Percentiles rank a stretch among this genome's conserved stretches.
phyloP scores from a whole-genome alignment of 306 rosid species.

The Calophaca sinica region DNA sequence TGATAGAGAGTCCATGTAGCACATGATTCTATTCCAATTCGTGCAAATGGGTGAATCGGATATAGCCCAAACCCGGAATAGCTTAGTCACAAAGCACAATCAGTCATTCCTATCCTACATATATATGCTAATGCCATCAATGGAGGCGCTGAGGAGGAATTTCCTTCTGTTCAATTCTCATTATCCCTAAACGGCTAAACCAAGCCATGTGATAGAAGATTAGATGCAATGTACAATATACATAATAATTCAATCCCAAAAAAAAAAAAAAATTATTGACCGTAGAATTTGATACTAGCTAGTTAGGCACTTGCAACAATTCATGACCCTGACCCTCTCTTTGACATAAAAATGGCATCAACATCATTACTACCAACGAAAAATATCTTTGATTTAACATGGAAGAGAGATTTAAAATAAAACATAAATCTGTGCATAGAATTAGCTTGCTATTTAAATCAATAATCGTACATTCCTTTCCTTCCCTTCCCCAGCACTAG shows the following conservation, averaged over 20 bases:
- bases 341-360: constrained; percentile 21
- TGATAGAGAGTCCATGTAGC: background rate
- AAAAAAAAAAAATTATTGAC: constrained; percentile 13
- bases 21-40: background rate
- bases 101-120: background rate
- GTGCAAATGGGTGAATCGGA: no score
- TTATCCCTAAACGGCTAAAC: constrained; percentile 37
- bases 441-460: constrained; percentile 30
- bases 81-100: no score
- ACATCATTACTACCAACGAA: constrained; percentile 36
- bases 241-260: constrained; percentile 15
- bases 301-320: constrained; percentile 37
- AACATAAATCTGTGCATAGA: background rate
- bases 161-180: constrained; percentile 17
- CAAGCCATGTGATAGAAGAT: constrained; percentile 44
- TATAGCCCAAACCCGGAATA: background rate
- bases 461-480: constrained; percentile 26
- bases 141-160: constrained; percentile 1
- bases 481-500: constrained; percentile 1
- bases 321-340: constrained; percentile 28
- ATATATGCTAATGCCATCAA: constrained; percentile 22
- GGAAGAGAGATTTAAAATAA: no score
- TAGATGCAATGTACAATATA: constrained; percentile 13
- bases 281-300: constrained; percentile 32
- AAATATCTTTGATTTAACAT: background rate